Evolutionary conservation across 2,329 filamentous ascomycete genomes (phyloP), one percentile per base, ranked within the genome.

Genomic region (Aspergillus aculeatinus): DNA sequence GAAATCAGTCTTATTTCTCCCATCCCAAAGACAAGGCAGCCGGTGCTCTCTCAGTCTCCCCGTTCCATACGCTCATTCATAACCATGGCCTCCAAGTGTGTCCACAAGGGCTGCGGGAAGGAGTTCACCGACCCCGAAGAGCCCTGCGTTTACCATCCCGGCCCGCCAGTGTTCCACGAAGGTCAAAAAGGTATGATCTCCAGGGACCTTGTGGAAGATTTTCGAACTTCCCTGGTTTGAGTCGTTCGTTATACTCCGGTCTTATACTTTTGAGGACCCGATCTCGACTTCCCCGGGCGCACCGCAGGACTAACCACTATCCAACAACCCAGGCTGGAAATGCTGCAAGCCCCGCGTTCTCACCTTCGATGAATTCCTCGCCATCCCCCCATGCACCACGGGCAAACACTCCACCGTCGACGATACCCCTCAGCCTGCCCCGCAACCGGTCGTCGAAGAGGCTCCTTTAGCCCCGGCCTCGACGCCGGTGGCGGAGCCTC

Each of bases 341-440:
- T 99, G 95, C 82, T 99, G 95, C 85, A 98, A 97, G 80, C 89
- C 93, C 59, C 90, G 95, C 72, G 92, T 98, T 70, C 83, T 99
- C 70, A 97, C 92, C 61, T 99, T 99, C 75, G 95, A 99, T 79
- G 95, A 99, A 80, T 99, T 99, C 82, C 91, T 99, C 77, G 77
- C 83, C 62, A 98, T 99, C 69, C 82, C 90, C 53, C 94, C 95
- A 42, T 99, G 95, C 83, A 96, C 95, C 27, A 90, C 88, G 12
- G 95, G 95, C 71, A 93, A 89, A 70, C 95, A 99, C 81, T 95
- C 91, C 60, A 92, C 91, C 12, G 90, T 95, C 63, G 94, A 97
- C 66, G 85, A 88, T 69, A 85, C 85, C 6, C 83, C 87, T 19
- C 77, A 80, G 16, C 81, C 74, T 58, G 78, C 69, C 44, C 68